A percentile compares a stretch with the other conserved stretches of the same genome.
These are phyloP conservation scores for Beta lomatogona DNA, from an alignment of 179 eudicot genomes.

Conservation along the genomic window DNA sequence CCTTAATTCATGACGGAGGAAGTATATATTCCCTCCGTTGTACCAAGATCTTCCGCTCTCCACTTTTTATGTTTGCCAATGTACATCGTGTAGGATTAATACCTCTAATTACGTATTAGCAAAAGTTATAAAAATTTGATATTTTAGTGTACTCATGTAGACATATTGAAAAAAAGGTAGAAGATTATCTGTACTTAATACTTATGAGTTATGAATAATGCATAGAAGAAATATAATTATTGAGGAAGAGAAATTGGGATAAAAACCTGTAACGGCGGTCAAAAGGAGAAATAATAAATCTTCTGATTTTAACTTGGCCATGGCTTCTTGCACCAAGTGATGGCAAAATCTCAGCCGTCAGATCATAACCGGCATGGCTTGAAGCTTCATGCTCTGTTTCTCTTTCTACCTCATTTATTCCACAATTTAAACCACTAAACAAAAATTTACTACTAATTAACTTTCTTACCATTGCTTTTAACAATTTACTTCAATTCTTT, in stretches of 20 bases:
- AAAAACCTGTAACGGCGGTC: slow-evolving; percentile 78
- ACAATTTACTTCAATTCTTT: background rate
- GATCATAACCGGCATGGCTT: slow-evolving; percentile 58
- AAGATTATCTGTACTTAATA: too few species aligned
- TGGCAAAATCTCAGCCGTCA: slow-evolving; percentile 73
- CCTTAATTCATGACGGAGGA: too few species aligned
- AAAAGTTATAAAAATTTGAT: too few species aligned
- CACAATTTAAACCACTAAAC: slow-evolving; percentile 18
- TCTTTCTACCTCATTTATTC: background rate
- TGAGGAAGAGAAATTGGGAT: background rate
- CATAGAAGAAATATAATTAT: too few species aligned
- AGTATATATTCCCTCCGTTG: too few species aligned
- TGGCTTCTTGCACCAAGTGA: slow-evolving; percentile 83
- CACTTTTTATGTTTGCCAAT: too few species aligned
- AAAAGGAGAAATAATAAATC: slow-evolving; percentile 60
- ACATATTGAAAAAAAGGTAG: too few species aligned
- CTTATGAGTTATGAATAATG: too few species aligned
- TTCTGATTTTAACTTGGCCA: slow-evolving; percentile 55
- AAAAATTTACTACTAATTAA: slow-evolving; percentile 25
- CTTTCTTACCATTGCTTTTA: background rate
- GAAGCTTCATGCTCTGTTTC: slow-evolving; percentile 27
- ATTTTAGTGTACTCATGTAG: too few species aligned
- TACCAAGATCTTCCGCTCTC: too few species aligned
- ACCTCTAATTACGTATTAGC: too few species aligned
- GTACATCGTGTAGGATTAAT: too few species aligned